Percentiles rank a stretch among this genome's conserved stretches.
Conservation (phyloP, 1,284 basidiomycete genomes). For the Lentinula novae-zelandiae region DNA sequence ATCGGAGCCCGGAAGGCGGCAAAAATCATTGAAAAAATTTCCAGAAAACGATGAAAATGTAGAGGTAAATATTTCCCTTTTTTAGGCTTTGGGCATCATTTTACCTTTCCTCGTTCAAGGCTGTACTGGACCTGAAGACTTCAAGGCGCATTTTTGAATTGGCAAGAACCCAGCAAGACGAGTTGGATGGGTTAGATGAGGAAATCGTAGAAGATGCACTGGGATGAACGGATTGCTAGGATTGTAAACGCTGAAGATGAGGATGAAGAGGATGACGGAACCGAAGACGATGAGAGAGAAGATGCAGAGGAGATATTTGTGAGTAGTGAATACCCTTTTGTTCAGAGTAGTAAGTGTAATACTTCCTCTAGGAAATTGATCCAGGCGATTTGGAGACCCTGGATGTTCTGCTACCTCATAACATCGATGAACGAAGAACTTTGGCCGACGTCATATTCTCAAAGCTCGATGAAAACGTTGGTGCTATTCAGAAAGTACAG, state of each 20-base stretch:
- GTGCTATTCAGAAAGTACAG: constrained; percentile 53
- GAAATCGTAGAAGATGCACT: constrained; percentile 39
- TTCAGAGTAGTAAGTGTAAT: constrained; percentile 3
- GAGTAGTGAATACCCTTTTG: constrained; percentile 7
- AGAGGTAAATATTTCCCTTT: constrained; percentile 41
- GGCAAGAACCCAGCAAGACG: constrained; percentile 91
- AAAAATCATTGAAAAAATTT: constrained; percentile 41
- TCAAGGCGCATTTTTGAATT: constrained; percentile 91
- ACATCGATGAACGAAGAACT: constrained; percentile 75
- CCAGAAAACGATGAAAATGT: constrained; percentile 46
- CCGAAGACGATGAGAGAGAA: constrained; percentile 22
- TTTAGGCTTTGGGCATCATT: not conserved
- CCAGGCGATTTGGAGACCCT: constrained; percentile 82
- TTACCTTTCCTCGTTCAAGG: constrained; percentile 37
- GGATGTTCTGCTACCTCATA: constrained; percentile 74
- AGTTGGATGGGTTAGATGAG: constrained; percentile 54
- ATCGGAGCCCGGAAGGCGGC: constrained; percentile 70
- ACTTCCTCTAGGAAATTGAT: constrained; percentile 74
- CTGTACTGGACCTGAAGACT: constrained; percentile 79
- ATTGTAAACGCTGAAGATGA: constrained; percentile 29
- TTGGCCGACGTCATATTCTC: constrained; percentile 95
- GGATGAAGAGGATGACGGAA: constrained; percentile 48
- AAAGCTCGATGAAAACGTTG: constrained; percentile 67
- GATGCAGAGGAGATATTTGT: constrained; percentile 61
- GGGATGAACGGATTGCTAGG: constrained; percentile 25